phyloP scores from a whole-genome alignment of 2,329 filamentous ascomycete species.

The Aureobasidium sp. region DNA sequence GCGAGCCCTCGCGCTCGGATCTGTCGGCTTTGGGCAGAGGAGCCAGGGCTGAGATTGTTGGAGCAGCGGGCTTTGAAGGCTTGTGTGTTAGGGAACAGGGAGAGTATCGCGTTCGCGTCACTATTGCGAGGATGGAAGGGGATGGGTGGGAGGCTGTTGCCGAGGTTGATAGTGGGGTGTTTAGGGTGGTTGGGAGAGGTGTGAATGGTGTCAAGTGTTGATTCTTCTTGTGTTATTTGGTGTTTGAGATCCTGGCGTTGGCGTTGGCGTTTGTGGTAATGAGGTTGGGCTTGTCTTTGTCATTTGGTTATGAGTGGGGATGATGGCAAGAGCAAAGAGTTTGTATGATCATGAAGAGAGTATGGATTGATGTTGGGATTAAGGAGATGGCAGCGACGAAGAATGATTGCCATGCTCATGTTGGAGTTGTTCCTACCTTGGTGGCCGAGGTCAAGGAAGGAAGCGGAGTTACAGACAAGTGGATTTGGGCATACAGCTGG shows the following conservation, averaged over 20 bases:
- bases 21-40: background rate
- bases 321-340: background rate
- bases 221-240: background rate
- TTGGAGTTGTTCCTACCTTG: background rate
- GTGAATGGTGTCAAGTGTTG: background rate
- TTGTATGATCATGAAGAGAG: background rate
- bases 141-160: conserved; percentile 7
- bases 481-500: background rate
- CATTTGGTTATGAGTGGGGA: background rate
- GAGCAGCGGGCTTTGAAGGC: background rate
- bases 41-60: background rate
- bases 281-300: background rate
- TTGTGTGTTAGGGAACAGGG: conserved; percentile 3
- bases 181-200: background rate
- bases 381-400: background rate
- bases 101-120: background rate
- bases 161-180: conserved; percentile 1
- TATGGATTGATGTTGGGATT: background rate
- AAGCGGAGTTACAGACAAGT: no score
- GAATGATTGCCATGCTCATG: background rate
- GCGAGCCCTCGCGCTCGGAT: background rate
- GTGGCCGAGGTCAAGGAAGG: background rate
- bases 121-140: background rate
- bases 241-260: background rate
- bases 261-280: background rate